Evolutionary conservation across 257 asterid genomes (phyloP).

Genomic region (Solanum habrochaites): DNA sequence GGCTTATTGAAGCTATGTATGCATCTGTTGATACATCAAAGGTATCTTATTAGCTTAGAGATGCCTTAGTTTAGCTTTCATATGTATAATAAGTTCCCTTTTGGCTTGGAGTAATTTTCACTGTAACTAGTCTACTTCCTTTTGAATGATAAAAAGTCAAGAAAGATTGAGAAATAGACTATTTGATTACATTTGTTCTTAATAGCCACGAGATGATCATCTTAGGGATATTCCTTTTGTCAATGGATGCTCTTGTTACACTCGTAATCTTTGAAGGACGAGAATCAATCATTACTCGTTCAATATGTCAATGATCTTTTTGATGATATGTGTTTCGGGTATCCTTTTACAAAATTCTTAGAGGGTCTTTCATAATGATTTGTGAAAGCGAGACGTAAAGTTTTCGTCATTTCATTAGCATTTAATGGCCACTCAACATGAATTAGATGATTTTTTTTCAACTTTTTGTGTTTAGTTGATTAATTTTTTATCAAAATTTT

Average conservation of each 20-base stretch:
- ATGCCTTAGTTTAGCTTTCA: background rate
- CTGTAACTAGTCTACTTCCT: constrained; percentile 16
- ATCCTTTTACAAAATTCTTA: too few species aligned
- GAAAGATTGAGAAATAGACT: background rate
- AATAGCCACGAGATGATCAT: background rate
- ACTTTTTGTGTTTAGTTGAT: background rate
- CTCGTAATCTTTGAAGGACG: background rate
- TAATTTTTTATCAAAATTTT: too few species aligned
- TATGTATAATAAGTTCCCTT: background rate
- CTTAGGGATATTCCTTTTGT: too few species aligned
- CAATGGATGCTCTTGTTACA: background rate
- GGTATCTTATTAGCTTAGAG: background rate
- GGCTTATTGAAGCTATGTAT: background rate
- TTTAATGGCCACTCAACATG: too few species aligned
- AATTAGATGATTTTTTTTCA: background rate
- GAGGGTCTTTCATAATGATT: background rate
- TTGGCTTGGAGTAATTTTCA: constrained; percentile 16
- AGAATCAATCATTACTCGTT: too few species aligned
- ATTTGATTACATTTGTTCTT: background rate
- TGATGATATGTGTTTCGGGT: too few species aligned
- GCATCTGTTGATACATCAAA: background rate
- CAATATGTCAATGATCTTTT: too few species aligned
- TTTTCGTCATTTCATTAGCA: too few species aligned
- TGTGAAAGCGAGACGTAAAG: too few species aligned
- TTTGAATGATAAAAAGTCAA: background rate